phyloP scores from a whole-genome alignment of 1,139 yeast genomes.

The Candida tunisiensis region DNA sequence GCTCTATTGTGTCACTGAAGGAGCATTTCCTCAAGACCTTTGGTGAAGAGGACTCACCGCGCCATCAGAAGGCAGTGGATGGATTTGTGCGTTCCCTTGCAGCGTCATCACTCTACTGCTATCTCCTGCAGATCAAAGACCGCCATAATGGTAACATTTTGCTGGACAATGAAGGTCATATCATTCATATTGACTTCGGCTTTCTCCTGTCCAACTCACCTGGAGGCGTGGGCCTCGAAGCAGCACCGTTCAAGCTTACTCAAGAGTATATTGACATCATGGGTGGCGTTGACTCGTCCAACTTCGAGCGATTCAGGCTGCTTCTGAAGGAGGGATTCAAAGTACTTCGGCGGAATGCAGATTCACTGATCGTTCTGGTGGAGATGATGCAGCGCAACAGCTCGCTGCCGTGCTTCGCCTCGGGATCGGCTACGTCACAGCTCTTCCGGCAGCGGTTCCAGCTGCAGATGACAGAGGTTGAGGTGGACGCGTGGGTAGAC shows the following conservation, averaged over 20 bases:
- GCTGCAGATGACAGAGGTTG: slow-evolving; percentile 53
- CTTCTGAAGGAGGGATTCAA: slow-evolving; percentile 59
- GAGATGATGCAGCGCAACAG: slow-evolving; percentile 91
- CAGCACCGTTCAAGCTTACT: slow-evolving; percentile 90
- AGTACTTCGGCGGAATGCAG: slow-evolving; percentile 52
- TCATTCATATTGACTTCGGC: slow-evolving; percentile 92
- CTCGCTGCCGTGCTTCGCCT: slow-evolving; percentile 74
- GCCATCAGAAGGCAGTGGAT: slow-evolving; percentile 56
- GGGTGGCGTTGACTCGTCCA: slow-evolving; percentile 56
- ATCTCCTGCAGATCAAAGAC: slow-evolving; percentile 80
- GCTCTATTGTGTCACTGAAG: slow-evolving; percentile 48
- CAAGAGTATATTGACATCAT: slow-evolving; percentile 72
- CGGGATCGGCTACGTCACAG: slow-evolving; percentile 69
- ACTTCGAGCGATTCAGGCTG: slow-evolving; percentile 39
- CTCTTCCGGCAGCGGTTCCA: slow-evolving; percentile 70
- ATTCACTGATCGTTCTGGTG: slow-evolving; percentile 61
- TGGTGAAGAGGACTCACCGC: slow-evolving; percentile 36
- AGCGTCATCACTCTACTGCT: slow-evolving; percentile 76
- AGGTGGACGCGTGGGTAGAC: slow-evolving; percentile 65
- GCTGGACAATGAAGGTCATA: slow-evolving; percentile 88
- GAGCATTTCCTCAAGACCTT: slow-evolving; percentile 66
- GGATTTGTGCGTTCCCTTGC: slow-evolving; percentile 78
- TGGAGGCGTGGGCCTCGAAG: slow-evolving; percentile 91
- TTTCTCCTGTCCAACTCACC: slow-evolving; percentile 86
- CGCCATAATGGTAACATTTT: slow-evolving; percentile 94